phyloP scores from a whole-genome alignment of 2,329 filamentous ascomycete genomes.

The Mycogone perniciosa region DNA sequence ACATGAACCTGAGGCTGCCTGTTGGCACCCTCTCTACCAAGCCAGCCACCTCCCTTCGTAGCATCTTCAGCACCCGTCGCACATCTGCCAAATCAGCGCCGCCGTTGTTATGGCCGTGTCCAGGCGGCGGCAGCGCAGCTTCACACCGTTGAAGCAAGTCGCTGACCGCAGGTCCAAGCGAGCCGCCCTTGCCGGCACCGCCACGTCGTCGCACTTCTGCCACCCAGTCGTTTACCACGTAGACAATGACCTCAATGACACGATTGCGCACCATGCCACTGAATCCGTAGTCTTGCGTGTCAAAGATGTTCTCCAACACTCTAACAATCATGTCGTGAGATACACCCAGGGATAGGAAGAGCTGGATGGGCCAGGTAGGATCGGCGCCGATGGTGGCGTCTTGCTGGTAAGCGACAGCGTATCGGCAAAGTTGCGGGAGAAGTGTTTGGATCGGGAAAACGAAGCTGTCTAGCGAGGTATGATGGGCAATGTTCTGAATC shows the following conservation, averaged over 20 bases:
- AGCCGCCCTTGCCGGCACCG: conserved; percentile 32
- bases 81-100: conserved; percentile 41
- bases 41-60: conserved; percentile 39
- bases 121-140: conserved; percentile 33
- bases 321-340: conserved; percentile 51
- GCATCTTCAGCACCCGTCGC: conserved; percentile 34
- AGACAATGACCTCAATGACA: conserved; percentile 50
- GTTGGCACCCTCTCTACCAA: conserved; percentile 37
- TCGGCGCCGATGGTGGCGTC: conserved; percentile 53
- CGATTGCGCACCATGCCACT: conserved; percentile 43
- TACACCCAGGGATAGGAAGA: conserved; percentile 51
- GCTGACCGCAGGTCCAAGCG: conserved; percentile 38
- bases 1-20: conserved; percentile 41
- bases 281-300: conserved; percentile 54
- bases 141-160: conserved; percentile 48
- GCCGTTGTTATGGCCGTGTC: conserved; percentile 37
- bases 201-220: conserved; percentile 43
- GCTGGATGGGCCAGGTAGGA: conserved; percentile 49
- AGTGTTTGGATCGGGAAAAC: conserved; percentile 59
- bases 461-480: conserved; percentile 58
- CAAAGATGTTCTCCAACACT: conserved; percentile 51
- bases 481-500: conserved; percentile 59
- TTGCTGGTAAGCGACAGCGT: conserved; percentile 52
- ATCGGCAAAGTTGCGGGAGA: conserved; percentile 57
- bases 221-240: conserved; percentile 43